These are phyloP conservation scores for Phyllosticta citrichinensis DNA, from an alignment of 2,329 filamentous ascomycete species.

Conservation along the genomic window DNA sequence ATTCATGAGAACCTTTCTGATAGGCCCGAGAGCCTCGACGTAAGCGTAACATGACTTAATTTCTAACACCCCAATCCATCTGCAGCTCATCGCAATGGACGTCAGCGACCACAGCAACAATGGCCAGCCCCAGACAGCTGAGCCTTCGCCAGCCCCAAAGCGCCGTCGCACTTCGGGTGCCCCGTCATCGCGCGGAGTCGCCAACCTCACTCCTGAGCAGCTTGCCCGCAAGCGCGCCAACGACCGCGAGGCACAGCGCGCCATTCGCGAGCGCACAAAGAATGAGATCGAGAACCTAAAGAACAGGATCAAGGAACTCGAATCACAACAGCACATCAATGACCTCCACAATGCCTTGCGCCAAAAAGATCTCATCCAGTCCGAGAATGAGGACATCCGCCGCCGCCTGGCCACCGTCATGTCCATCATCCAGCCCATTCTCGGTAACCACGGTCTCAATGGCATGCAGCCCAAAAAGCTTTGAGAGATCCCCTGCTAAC, in stretches of 20 bases:
- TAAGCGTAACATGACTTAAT: neutral
- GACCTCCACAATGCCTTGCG: conserved; percentile 67
- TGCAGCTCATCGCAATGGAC: neutral
- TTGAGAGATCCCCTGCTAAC: neutral
- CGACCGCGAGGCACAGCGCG: conserved; percentile 78
- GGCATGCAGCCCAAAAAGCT: conserved; percentile 22
- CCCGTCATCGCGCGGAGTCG: conserved; percentile 59
- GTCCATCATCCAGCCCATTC: conserved; percentile 51
- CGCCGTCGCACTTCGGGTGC: conserved; percentile 25
- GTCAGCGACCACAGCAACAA: conserved; percentile 1
- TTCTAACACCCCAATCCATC: neutral
- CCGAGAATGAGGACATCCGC: conserved; percentile 71
- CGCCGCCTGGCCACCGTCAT: conserved; percentile 56
- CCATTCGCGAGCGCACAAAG: conserved; percentile 73
- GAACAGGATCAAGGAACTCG: conserved; percentile 62
- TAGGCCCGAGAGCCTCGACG: neutral
- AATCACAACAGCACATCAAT: conserved; percentile 70
- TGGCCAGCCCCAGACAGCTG: neutral
- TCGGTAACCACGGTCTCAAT: conserved; percentile 34
- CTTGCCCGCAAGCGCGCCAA: conserved; percentile 85
- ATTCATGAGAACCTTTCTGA: neutral
- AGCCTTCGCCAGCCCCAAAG: conserved; percentile 14
- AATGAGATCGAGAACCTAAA: conserved; percentile 69
- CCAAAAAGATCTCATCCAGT: conserved; percentile 67
- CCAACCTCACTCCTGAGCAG: conserved; percentile 79